Evolutionary conservation across 2,329 filamentous ascomycete genomes (phyloP).

Genomic region (Saccharata proteae): DNA sequence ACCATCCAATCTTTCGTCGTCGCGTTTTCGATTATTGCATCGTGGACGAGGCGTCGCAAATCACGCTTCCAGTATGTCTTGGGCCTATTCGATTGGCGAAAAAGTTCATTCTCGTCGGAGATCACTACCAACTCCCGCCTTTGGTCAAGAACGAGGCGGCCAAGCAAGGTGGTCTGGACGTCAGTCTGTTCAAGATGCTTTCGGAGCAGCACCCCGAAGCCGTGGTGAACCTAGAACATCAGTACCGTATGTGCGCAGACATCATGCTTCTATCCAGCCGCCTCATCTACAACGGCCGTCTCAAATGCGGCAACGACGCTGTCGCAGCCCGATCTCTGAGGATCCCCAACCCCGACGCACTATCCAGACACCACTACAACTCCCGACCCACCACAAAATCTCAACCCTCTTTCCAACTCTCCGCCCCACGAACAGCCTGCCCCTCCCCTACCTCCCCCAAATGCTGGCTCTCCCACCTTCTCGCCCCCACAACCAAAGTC

Average conservation of each 20-base stretch:
- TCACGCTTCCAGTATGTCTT: conserved; percentile 87
- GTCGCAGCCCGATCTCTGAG: conserved; percentile 58
- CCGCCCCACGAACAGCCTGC: conserved; percentile 38
- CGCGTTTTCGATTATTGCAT: conserved; percentile 96
- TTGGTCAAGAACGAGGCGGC: conserved; percentile 89
- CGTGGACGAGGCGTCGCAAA: conserved; percentile 94
- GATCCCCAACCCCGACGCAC: conserved; percentile 40
- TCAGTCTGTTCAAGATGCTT: conserved; percentile 86
- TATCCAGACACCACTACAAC: conserved; percentile 22
- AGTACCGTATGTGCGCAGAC: conserved; percentile 97
- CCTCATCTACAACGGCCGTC: conserved; percentile 79
- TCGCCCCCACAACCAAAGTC: conserved; percentile 61
- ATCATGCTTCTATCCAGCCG: conserved; percentile 90
- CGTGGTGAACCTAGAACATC: conserved; percentile 84
- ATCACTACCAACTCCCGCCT: conserved; percentile 91
- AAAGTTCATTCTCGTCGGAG: conserved; percentile 89
- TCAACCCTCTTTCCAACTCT: too few relatives aligned
- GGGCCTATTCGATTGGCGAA: conserved; percentile 87
- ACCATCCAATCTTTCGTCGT: conserved; percentile 76
- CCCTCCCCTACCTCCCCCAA: conserved; percentile 30
- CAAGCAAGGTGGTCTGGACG: conserved; percentile 71
- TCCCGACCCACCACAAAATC: too few relatives aligned
- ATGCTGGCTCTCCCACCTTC: conserved; percentile 68
- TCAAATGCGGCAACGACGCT: conserved; percentile 75
- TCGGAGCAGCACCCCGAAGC: conserved; percentile 79